Base-by-base conservation (phyloP, 331 rosid species). In the Acacia pycnantha region DNA sequence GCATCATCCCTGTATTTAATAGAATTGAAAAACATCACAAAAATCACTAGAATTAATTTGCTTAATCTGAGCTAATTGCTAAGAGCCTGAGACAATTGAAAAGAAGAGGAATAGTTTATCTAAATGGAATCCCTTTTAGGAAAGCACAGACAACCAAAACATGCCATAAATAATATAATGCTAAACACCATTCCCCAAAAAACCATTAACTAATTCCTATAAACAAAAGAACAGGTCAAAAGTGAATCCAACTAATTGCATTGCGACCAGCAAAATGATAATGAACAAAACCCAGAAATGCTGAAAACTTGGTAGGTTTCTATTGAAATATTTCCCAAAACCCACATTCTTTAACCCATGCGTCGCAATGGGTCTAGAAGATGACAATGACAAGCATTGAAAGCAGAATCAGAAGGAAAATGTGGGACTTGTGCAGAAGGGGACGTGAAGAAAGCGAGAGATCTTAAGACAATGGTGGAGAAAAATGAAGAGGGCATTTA, bases 181-280 rank as follows among this genome's bases (percentile, higher is more conserved):
- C 70, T 31, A 65, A 78, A 41, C 48, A 21, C 12, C 21, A 82
- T 65, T 77, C 41, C 35, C 18, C 8, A 66, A 3, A 48, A 79
- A 77, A 72, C 22, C 22, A 37, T 37, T 14, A 56, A 75, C 14
- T 75, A 56, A 56, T 31, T 75, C n/a, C 48, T 8, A n/a, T 26
- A 24, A 13, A 76, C 26, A 35, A 69, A 68, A 10, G 16, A 58
- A 40, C 37, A 46, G 10, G 47, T 53, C 75, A 37, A 64, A 44
- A 62, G 81, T 37, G 35, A 21, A 79, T 58, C 73, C 65, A 87
- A 90, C 92, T 73, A 83, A 76, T 83, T 85, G 88, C 92, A 87
- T 89, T 22, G 78, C 82, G 86, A 89, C 77, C 84, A 43, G 59
- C 64, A 67, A 77, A 15, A n/a, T 8, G n/a, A 59, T 75, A 24